Conservation (phyloP, 2,329 filamentous ascomycete species). For the Cadophora gregata region DNA sequence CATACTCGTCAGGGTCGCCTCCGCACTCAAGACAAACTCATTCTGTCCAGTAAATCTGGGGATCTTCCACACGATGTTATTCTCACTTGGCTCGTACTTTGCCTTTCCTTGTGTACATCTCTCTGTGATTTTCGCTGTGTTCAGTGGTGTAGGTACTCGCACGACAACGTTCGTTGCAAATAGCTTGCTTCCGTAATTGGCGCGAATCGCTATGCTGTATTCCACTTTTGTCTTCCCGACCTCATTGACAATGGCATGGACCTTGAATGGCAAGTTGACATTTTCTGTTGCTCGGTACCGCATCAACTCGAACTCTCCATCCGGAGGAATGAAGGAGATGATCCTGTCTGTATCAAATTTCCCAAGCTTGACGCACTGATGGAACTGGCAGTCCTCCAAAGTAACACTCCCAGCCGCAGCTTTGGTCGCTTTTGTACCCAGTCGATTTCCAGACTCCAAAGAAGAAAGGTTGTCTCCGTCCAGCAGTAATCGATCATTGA, state of each 20-base stretch:
- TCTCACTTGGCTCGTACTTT: slow-evolving; percentile 97
- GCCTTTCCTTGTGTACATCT: slow-evolving; percentile 95
- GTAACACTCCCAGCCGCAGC: slow-evolving; percentile 95
- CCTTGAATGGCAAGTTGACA: slow-evolving; percentile 97
- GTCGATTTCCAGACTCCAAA: slow-evolving; percentile 75
- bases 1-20: slow-evolving; percentile 93
- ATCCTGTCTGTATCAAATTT: slow-evolving; percentile 97
- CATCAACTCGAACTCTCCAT: slow-evolving; percentile 99
- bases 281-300: slow-evolving; percentile 98
- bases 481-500: slow-evolving; percentile 94
- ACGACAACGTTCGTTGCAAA: slow-evolving; percentile 97
- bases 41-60: slow-evolving; percentile 97
- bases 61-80: slow-evolving; percentile 99
- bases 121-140: slow-evolving; percentile 93
- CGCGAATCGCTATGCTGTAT: slow-evolving; percentile 96
- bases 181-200: slow-evolving; percentile 94
- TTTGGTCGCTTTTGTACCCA: slow-evolving; percentile 88
- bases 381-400: slow-evolving; percentile 97
- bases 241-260: slow-evolving; percentile 98
- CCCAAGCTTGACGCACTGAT: slow-evolving; percentile 97
- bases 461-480: slow-evolving; percentile 73
- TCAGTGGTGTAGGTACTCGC: slow-evolving; percentile 92
- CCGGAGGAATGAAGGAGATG: slow-evolving; percentile 95
- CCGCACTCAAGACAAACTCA: slow-evolving; percentile 93
- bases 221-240: slow-evolving; percentile 97